Conservation (phyloP, 2,329 filamentous ascomycete species). For the Paecilomyces formosus region DNA sequence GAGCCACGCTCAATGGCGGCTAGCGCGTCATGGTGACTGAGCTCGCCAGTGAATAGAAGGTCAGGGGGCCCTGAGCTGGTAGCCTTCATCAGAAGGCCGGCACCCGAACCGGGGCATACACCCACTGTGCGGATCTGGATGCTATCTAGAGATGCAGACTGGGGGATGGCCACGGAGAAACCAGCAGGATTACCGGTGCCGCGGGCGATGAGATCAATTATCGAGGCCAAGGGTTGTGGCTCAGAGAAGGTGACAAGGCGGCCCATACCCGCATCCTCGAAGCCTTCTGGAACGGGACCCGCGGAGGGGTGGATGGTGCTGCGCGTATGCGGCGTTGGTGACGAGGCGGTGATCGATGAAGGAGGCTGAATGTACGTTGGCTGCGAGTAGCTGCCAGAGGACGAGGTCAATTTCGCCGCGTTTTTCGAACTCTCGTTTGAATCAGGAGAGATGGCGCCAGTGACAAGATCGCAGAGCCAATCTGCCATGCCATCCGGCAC, state of each 20-base stretch:
- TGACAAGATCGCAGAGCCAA: conserved; percentile 85
- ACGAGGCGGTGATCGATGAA: conserved; percentile 21
- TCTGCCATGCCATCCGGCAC: conserved; percentile 79
- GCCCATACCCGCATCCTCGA: conserved; percentile 52
- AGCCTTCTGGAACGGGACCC: conserved; percentile 25
- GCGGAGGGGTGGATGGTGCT: conserved; percentile 46
- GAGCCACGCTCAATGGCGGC: conserved; percentile 76
- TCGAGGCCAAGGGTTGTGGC: conserved; percentile 44
- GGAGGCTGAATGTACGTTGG: conserved; percentile 29
- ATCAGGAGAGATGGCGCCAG: conserved; percentile 36
- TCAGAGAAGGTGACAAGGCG: conserved; percentile 50
- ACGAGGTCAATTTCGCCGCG: neutral
- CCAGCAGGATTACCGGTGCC: conserved; percentile 61
- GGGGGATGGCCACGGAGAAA: conserved; percentile 57
- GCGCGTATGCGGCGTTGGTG: conserved; percentile 43
- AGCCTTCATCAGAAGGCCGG: conserved; percentile 60
- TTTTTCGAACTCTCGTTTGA: neutral
- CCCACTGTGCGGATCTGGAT: conserved; percentile 62
- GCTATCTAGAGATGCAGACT: conserved; percentile 46
- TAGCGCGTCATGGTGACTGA: conserved; percentile 87
- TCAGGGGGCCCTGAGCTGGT: conserved; percentile 49
- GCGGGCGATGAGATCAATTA: conserved; percentile 56
- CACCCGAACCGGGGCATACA: conserved; percentile 85
- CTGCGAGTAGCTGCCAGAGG: conserved; percentile 29
- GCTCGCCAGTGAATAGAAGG: conserved; percentile 81